phyloP scores from a whole-genome alignment of 139 green algal genomes.

The Yamagishiella unicocca region DNA sequence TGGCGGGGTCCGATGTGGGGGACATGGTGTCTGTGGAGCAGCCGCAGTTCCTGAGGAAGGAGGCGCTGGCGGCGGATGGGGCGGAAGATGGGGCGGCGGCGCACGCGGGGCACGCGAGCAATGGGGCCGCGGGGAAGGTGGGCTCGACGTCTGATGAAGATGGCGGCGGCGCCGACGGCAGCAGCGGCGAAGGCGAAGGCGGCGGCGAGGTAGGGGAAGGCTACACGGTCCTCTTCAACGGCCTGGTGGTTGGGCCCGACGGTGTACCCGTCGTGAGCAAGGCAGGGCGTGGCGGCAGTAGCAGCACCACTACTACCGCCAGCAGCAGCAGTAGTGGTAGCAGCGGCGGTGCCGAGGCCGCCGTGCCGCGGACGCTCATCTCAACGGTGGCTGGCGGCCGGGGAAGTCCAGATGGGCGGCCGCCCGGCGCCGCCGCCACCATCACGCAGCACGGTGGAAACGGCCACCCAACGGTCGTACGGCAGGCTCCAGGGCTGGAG shows the following conservation, averaged over 20 bases:
- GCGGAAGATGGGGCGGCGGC: not conserved
- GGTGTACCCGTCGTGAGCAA: not conserved
- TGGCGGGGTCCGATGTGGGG: not conserved
- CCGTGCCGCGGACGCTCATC: no score
- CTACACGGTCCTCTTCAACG: not conserved
- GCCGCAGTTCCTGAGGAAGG: not conserved
- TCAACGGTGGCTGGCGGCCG: no score
- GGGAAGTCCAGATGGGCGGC: no score
- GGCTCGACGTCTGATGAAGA: not conserved
- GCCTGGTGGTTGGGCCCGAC: not conserved
- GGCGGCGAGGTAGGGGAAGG: not conserved
- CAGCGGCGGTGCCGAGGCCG: no score
- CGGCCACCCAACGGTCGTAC: not conserved
- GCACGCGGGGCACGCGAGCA: no score
- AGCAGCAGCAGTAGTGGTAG: no score
- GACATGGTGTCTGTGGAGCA: conserved; percentile 11
- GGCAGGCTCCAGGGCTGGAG: not conserved
- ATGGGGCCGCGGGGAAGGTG: no score
- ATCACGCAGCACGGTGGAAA: no score
- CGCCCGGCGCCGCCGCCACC: no score
- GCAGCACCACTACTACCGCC: not conserved
- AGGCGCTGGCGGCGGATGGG: not conserved
- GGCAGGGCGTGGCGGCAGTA: not conserved
- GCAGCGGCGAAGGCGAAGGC: not conserved
- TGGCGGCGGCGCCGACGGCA: not conserved